Evolutionary conservation across 2,329 filamentous ascomycete species (phyloP).

Genomic region (Dothistroma septosporum): DNA sequence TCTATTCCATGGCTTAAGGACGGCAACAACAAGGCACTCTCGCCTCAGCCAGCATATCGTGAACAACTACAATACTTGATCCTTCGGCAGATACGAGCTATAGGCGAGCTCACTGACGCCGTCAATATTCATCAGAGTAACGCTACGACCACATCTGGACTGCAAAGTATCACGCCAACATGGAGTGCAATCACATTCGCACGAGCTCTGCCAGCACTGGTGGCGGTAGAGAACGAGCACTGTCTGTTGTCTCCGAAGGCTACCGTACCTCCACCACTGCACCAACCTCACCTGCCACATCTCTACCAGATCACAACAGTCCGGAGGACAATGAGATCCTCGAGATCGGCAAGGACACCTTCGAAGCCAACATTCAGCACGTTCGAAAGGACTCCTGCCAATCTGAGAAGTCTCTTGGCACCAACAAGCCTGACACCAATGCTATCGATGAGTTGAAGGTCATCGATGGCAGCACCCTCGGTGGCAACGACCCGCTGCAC

Average conservation of each 20-base stretch:
- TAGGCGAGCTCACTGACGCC: neutral
- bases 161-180: neutral
- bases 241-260: conserved; percentile 3
- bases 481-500: conserved; percentile 1
- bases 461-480: conserved; percentile 3
- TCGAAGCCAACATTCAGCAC: neutral
- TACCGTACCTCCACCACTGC: neutral
- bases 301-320: neutral
- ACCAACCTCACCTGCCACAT: neutral
- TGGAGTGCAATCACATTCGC: neutral
- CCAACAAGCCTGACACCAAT: neutral
- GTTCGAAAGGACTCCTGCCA: neutral
- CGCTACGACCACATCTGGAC: neutral
- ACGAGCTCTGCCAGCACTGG: neutral
- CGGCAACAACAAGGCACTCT: neutral
- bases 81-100: neutral
- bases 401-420: neutral
- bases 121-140: neutral
- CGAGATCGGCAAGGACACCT: conserved; percentile 2
- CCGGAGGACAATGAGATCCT: neutral
- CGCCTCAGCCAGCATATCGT: neutral
- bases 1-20: neutral
- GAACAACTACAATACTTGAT: neutral
- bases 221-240: neutral
- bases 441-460: neutral